These are phyloP conservation scores for Artemisia annua DNA, from an alignment of 129 eudicot genomes.

Conservation along the genomic window DNA sequence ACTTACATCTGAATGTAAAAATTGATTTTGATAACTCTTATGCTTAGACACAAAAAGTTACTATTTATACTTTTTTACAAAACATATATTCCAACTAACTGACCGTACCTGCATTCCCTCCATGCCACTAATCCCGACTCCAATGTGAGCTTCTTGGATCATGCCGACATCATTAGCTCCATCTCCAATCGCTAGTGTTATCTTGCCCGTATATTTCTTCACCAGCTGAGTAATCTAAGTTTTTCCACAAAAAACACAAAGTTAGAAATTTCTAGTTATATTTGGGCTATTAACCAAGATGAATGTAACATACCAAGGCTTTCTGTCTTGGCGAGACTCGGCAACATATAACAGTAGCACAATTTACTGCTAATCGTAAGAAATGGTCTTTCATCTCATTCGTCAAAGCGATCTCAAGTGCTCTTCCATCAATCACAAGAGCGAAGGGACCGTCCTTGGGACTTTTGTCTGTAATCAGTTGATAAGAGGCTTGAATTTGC, in stretches of 20 bases:
- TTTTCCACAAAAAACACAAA: slow-evolving; percentile 8
- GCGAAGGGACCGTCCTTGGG: slow-evolving; percentile 43
- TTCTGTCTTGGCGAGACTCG: slow-evolving; percentile 52
- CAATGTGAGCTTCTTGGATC: slow-evolving; percentile 68
- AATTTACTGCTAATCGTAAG: slow-evolving; percentile 42
- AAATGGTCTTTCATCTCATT: slow-evolving; percentile 32
- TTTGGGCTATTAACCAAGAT: neutral
- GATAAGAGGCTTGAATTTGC: slow-evolving; percentile 41
- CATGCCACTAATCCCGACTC: slow-evolving; percentile 63
- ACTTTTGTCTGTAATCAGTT: slow-evolving; percentile 26
- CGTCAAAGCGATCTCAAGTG: slow-evolving; percentile 47
- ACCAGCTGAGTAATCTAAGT: slow-evolving; percentile 53
- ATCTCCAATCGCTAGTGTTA: slow-evolving; percentile 55
- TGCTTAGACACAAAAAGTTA: too few relatives aligned
- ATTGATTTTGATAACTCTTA: too few relatives aligned
- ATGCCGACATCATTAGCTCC: slow-evolving; percentile 67
- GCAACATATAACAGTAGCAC: slow-evolving; percentile 50
- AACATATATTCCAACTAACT: too few relatives aligned
- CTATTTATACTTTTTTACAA: too few relatives aligned
- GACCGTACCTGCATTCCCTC: slow-evolving; percentile 59
- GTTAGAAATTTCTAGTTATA: neutral
- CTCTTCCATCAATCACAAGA: slow-evolving; percentile 47
- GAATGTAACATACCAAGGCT: slow-evolving; percentile 35
- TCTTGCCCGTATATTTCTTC: slow-evolving; percentile 47
- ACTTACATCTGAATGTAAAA: too few relatives aligned